Conservation (phyloP, 495 filamentous ascomycete species). For the Entonaema liquescens region DNA sequence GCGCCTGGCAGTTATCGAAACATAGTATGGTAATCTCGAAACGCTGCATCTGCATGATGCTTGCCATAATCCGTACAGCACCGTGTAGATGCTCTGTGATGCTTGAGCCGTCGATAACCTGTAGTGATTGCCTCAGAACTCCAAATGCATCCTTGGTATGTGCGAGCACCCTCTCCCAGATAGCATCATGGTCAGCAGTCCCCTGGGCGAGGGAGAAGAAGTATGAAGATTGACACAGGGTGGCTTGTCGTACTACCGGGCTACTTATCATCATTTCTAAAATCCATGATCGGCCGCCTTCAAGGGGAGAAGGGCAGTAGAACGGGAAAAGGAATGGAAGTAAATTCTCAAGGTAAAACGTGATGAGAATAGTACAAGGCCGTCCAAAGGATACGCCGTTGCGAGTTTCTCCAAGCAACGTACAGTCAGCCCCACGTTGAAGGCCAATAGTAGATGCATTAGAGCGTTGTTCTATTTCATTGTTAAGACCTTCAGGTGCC, state of each 20-base stretch:
- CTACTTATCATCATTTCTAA: conserved; percentile 60
- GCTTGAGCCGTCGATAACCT: not conserved
- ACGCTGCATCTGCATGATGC: conserved; percentile 63
- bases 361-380: conserved; percentile 38
- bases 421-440: not conserved
- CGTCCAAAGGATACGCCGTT: conserved; percentile 29
- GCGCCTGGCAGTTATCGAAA: conserved; percentile 57
- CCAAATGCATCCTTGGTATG: conserved; percentile 30
- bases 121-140: not conserved
- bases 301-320: conserved; percentile 57
- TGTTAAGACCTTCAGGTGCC: not conserved
- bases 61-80: conserved; percentile 50
- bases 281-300: conserved; percentile 62
- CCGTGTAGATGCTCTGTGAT: not conserved
- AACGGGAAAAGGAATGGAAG: conserved; percentile 65
- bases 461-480: not conserved
- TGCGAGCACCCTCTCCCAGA: conserved; percentile 46
- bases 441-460: not conserved
- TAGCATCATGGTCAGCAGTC: conserved; percentile 14
- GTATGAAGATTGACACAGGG: conserved; percentile 48
- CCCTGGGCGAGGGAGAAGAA: conserved; percentile 53
- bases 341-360: conserved; percentile 63
- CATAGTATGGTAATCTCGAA: conserved; percentile 58
- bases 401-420: not conserved
- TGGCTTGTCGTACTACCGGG: conserved; percentile 52